Percentiles rank a stretch among this genome's conserved stretches.
phyloP scores from a whole-genome alignment of 179 eudicot genomes.

The Beta corolliflora region DNA sequence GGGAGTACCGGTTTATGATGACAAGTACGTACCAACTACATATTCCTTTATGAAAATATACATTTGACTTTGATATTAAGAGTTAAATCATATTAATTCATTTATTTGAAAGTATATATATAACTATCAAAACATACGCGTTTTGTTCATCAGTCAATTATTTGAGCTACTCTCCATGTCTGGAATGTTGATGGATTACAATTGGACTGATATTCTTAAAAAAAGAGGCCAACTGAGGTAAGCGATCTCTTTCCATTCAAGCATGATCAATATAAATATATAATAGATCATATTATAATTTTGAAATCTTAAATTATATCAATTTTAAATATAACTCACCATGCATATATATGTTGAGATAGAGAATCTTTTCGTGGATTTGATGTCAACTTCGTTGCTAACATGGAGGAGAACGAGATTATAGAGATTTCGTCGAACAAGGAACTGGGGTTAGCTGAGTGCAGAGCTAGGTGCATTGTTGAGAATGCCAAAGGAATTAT shows the following conservation, averaged over 20 bases:
- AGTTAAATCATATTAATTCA: neutral
- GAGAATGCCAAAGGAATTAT: slow-evolving; percentile 90
- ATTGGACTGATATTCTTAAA: slow-evolving; percentile 92
- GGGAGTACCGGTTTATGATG: slow-evolving; percentile 96
- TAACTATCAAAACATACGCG: neutral
- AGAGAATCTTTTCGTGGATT: slow-evolving; percentile 83
- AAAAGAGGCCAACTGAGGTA: slow-evolving; percentile 69
- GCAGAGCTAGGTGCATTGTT: slow-evolving; percentile 80
- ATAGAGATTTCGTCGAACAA: slow-evolving; percentile 64
- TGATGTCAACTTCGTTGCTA: slow-evolving; percentile 68
- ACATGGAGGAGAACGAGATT: slow-evolving; percentile 79
- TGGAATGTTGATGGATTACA: slow-evolving; percentile 93
- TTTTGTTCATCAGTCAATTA: slow-evolving; percentile 51
- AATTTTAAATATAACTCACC: too few species aligned
- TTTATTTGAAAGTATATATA: neutral
- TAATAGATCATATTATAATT: too few species aligned
- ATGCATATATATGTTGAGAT: neutral
- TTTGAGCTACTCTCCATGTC: slow-evolving; percentile 89
- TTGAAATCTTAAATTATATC: too few species aligned
- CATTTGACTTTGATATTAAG: neutral
- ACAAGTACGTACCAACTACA: slow-evolving; percentile 56
- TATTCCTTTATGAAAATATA: neutral
- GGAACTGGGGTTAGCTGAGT: slow-evolving; percentile 66
- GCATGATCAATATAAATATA: neutral
- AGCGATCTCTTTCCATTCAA: neutral